Evolutionary conservation across 139 green algal species (phyloP), one percentile per base, ranked within the genome.

Genomic region (Micromonas commoda): DNA sequence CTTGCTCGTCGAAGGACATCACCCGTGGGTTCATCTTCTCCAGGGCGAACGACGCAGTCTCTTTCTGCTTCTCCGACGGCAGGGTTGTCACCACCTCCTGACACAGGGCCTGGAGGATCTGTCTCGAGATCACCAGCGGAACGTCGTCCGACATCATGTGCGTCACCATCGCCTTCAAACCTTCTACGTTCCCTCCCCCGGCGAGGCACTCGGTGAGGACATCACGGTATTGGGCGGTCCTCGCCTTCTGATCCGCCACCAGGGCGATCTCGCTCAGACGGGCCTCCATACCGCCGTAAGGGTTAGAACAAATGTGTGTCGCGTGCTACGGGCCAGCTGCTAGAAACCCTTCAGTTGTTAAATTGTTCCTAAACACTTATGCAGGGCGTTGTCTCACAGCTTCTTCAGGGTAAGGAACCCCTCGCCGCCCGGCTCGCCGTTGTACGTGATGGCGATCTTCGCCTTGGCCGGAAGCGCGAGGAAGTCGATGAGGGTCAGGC

Each of bases 1-100:
- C 77, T 60, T 91, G 87, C 78, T 97, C 93, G 71, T 95, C 91
- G 76, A 96, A 97, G 69, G 87, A 94, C 32, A 95, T 91, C 24
- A 89, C 87, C 0, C 90, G 82, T 19, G 91, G 88, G 72, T 92
- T 86, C 3, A 95, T 75, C 67, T 77, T 84, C 26, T 94, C 87
- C 28, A 97, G 85, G 0, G 87, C 81, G 32, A 57, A 61, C 6
- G 23, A 21, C 32, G 74, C 61, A 3, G 73, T 2, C 6, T 29
- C n/a, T 23, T 73, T 72, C 33, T 82, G 51, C 34, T 35, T 31
- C 29, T 85, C 80, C 2, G 60, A 52, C 28, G 71, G 29, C 35
- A 86, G 75, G 39, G 26, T 76, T 23, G 34, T 21, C 76, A n/a
- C n/a, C n/a, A 83, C 20, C 34, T 81, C 74, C 24, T 51, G 19